Percentiles rank a stretch among this genome's conserved stretches.
Conservation (phyloP, 2,329 filamentous ascomycete genomes). For the Ilyonectria sp. region DNA sequence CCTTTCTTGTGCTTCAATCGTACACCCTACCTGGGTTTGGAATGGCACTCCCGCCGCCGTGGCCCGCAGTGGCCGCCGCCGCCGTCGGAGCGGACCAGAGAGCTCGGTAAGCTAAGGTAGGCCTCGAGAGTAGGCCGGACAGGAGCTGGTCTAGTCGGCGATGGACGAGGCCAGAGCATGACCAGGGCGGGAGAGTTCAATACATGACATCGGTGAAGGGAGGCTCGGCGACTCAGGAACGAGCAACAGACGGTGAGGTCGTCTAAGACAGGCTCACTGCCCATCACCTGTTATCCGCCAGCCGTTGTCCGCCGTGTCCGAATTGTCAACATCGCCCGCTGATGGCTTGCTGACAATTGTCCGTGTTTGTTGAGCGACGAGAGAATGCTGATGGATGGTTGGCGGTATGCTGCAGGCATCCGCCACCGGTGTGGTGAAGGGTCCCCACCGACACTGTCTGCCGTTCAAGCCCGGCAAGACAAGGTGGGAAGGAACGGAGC, state of each 20-base stretch:
- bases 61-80: conserved; percentile 29
- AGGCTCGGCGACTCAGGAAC: conserved; percentile 8
- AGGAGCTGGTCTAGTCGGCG: conserved; percentile 22
- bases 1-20: conserved; percentile 22
- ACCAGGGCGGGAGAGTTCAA: conserved; percentile 21
- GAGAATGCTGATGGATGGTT: conserved; percentile 25
- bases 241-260: conserved; percentile 8
- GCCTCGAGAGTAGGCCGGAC: conserved; percentile 27
- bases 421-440: conserved; percentile 21
- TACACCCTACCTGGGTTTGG: conserved; percentile 21
- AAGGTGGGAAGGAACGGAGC: neutral
- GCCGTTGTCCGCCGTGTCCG: conserved; percentile 5
- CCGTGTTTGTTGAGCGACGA: conserved; percentile 11
- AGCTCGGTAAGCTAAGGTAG: conserved; percentile 27
- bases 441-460: conserved; percentile 9
- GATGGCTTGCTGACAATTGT: conserved; percentile 28
- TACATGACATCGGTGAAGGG: conserved; percentile 17
- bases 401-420: conserved; percentile 30
- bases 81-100: conserved; percentile 25
- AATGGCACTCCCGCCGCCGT: conserved; percentile 27
- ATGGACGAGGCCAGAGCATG: conserved; percentile 20
- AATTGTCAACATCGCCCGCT: conserved; percentile 15
- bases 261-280: neutral
- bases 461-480: conserved; percentile 1
- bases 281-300: conserved; percentile 10